phyloP scores from a whole-genome alignment of 257 asterid genomes.

The Capsicum baccatum region DNA sequence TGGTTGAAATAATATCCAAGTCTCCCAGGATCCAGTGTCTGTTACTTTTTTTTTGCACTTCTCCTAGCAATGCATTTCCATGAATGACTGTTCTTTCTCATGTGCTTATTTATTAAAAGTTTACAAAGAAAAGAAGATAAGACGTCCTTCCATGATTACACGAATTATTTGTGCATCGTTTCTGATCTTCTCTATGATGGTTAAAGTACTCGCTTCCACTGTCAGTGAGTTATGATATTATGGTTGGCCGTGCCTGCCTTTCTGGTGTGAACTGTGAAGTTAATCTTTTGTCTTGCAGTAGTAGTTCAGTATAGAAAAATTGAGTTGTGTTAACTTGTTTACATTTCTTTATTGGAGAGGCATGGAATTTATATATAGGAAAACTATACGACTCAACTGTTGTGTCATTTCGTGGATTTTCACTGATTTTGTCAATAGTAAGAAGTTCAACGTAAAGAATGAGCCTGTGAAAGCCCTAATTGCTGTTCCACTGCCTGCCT shows the following conservation, averaged over 20 bases:
- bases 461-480: too few relatives aligned
- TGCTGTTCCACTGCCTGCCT: too few relatives aligned
- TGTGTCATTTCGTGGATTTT: conserved; percentile 75
- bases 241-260: neutral
- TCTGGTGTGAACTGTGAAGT: neutral
- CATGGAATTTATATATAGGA: conserved; percentile 77
- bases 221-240: neutral
- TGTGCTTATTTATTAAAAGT: conserved; percentile 35
- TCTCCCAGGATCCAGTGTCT: conserved; percentile 69
- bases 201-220: conserved; percentile 65
- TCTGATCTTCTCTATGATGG: conserved; percentile 80
- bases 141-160: conserved; percentile 62
- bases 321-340: neutral
- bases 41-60: conserved; percentile 73
- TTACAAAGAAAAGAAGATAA: conserved; percentile 60
- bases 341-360: conserved; percentile 52
- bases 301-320: neutral
- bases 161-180: conserved; percentile 68
- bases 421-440: conserved; percentile 57
- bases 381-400: conserved; percentile 77
- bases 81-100: conserved; percentile 81
- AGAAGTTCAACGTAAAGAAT: neutral
- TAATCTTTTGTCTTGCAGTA: conserved; percentile 8
- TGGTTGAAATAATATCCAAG: neutral
- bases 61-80: conserved; percentile 76